phyloP scores from a whole-genome alignment of 768 basidiomycete genomes.

The Botryobasidium botryosum region DNA sequence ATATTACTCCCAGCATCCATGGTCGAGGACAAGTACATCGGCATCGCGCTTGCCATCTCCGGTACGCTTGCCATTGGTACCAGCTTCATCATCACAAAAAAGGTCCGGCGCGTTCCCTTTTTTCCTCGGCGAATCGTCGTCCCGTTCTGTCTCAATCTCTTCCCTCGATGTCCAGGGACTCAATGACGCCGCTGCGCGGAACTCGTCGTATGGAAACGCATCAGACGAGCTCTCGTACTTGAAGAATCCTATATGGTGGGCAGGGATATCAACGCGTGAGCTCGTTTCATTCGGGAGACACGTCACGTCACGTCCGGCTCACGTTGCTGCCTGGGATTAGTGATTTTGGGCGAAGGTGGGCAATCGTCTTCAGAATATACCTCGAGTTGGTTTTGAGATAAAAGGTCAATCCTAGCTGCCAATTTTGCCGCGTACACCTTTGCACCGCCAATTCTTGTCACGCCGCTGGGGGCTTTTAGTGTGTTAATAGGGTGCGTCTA shows the following conservation, averaged over 20 bases:
- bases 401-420: constrained; percentile 22
- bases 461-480: constrained; percentile 89
- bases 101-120: constrained; percentile 32
- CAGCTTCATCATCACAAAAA: constrained; percentile 98
- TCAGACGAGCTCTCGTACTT: constrained; percentile 80
- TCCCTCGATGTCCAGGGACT: constrained; percentile 41
- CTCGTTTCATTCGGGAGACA: constrained; percentile 12
- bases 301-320: neutral
- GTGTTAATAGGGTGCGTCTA: constrained; percentile 83
- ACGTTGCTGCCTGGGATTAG: too few relatives aligned
- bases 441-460: constrained; percentile 95
- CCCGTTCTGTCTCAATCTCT: neutral
- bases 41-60: constrained; percentile 72
- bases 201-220: constrained; percentile 33
- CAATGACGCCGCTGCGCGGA: constrained; percentile 59
- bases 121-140: neutral
- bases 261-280: constrained; percentile 81
- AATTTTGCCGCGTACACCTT: constrained; percentile 94
- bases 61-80: constrained; percentile 80
- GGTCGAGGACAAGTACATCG: constrained; percentile 93
- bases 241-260: constrained; percentile 92
- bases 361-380: too few relatives aligned
- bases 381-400: too few relatives aligned
- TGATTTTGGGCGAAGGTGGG: constrained; percentile 83
- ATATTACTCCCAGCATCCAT: too few relatives aligned